Percentiles rank a stretch among this genome's conserved stretches.
Evolutionary conservation across 768 basidiomycete species (phyloP).

Genomic region (Boletus rubescentipes): DNA sequence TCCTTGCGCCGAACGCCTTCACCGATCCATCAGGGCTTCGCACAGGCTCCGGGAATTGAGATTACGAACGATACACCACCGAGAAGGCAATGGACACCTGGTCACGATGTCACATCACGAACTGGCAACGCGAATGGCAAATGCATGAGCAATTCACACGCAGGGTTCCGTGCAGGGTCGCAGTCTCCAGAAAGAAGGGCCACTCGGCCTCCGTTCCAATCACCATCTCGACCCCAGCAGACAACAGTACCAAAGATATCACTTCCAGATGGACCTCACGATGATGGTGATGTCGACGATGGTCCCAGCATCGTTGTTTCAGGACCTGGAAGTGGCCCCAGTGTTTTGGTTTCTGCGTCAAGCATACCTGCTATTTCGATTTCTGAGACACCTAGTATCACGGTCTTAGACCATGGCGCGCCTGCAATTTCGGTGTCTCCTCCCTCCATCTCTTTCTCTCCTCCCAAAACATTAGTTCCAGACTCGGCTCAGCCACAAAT

Average conservation of each 20-base stretch:
- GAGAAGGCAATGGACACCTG: slow-evolving; percentile 30
- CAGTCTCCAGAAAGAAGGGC: slow-evolving; percentile 20
- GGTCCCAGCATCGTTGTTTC: slow-evolving; percentile 35
- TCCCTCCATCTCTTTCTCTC: slow-evolving; percentile 20
- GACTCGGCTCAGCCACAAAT: slow-evolving; percentile 17
- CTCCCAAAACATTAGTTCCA: slow-evolving; percentile 16
- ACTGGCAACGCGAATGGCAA: slow-evolving; percentile 8
- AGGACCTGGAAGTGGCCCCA: slow-evolving; percentile 17
- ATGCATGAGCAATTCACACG: slow-evolving; percentile 1
- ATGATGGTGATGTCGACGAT: neutral
- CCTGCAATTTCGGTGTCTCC: slow-evolving; percentile 21
- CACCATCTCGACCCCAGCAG: slow-evolving; percentile 4
- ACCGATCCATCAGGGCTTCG: slow-evolving; percentile 17
- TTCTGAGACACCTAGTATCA: slow-evolving; percentile 27
- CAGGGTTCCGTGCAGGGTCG: slow-evolving; percentile 8
- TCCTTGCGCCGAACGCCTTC: slow-evolving; percentile 40
- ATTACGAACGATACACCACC: slow-evolving; percentile 28
- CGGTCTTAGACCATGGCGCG: slow-evolving; percentile 22
- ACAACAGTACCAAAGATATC: slow-evolving; percentile 47
- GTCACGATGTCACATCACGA: slow-evolving; percentile 18
- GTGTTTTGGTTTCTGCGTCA: slow-evolving; percentile 28
- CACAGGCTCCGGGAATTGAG: slow-evolving; percentile 29
- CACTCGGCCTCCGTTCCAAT: slow-evolving; percentile 1
- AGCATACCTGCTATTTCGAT: slow-evolving; percentile 19
- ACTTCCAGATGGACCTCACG: slow-evolving; percentile 24